These are phyloP conservation scores for Geosiphon pyriformis DNA, from an alignment of 192 early-diverging fungal genomes.

Conservation along the genomic window DNA sequence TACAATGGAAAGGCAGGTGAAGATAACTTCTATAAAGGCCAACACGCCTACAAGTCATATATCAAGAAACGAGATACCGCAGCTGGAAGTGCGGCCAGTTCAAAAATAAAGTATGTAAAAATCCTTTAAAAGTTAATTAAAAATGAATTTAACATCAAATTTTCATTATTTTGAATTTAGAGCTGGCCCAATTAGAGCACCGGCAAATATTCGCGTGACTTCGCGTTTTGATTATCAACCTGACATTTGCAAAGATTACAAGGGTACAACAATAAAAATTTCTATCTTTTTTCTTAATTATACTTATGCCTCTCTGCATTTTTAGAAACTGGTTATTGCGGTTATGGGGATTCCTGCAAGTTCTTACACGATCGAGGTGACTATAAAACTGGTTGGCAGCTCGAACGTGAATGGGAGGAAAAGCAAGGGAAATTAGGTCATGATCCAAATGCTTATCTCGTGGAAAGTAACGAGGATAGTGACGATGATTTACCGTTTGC, in stretches of 20 bases:
- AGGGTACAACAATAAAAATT: constrained; percentile 46
- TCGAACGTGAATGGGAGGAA: constrained; percentile 98
- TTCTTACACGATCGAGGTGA: constrained; percentile 97
- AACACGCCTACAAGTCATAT: constrained; percentile 55
- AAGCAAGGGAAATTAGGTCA: constrained; percentile 57
- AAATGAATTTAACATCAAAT: not conserved
- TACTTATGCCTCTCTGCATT: not conserved
- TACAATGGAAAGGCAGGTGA: constrained; percentile 29
- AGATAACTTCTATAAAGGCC: constrained; percentile 61
- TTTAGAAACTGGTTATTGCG: constrained; percentile 83
- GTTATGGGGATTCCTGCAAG: constrained; percentile 96
- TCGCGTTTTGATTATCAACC: constrained; percentile 95
- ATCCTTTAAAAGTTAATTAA: not conserved
- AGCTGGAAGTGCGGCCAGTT: constrained; percentile 37
- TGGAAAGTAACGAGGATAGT: constrained; percentile 42
- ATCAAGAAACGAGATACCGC: constrained; percentile 53
- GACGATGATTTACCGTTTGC: constrained; percentile 92
- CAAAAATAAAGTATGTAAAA: constrained; percentile 40
- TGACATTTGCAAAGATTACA: constrained; percentile 99
- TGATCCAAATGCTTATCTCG: constrained; percentile 41
- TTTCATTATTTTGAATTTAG: constrained; percentile 26
- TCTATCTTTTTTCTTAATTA: not conserved
- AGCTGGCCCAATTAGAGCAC: constrained; percentile 68
- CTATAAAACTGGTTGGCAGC: constrained; percentile 94
- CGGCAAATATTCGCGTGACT: constrained; percentile 71